These are phyloP conservation scores for Hygrophoropsis aurantiaca DNA, from an alignment of 768 basidiomycete genomes.

Conservation along the genomic window DNA sequence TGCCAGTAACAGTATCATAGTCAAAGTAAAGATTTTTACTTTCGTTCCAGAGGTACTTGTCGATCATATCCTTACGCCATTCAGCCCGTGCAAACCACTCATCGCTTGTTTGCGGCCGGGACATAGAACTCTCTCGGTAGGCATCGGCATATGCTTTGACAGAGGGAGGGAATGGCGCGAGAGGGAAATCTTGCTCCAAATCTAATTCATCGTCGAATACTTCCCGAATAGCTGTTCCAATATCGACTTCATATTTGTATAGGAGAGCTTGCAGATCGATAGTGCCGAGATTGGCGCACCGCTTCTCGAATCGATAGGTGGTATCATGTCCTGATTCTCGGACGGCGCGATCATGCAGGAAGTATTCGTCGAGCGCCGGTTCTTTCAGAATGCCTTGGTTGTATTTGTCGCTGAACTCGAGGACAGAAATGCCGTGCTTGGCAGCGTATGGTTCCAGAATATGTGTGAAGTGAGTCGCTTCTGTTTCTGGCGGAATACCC, in stretches of 20 bases:
- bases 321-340: constrained; percentile 97
- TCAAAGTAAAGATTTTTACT: constrained; percentile 93
- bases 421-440: constrained; percentile 88
- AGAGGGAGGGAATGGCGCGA: constrained; percentile 89
- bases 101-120: constrained; percentile 67
- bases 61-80: constrained; percentile 80
- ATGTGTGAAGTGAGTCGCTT: constrained; percentile 97
- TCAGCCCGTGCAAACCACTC: constrained; percentile 95
- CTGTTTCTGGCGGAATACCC: constrained; percentile 98
- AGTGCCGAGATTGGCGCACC: constrained; percentile 94
- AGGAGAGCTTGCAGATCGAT: constrained; percentile 94
- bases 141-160: constrained; percentile 66
- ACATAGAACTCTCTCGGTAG: constrained; percentile 57
- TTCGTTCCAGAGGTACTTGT: constrained; percentile 96
- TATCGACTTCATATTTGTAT: constrained; percentile 99
- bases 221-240: constrained; percentile 95
- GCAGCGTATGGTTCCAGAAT: constrained; percentile 93
- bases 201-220: constrained; percentile 93
- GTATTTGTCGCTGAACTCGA: constrained; percentile 97
- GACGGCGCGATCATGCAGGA: constrained; percentile 94
- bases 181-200: constrained; percentile 86
- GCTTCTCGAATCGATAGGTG: constrained; percentile 96
- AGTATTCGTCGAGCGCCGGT: constrained; percentile 93
- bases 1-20: constrained; percentile 89
- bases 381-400: constrained; percentile 82